Base-by-base conservation (phyloP, 2,329 filamentous ascomycete genomes). In the Ophiocordyceps camponoti-floridani region DNA sequence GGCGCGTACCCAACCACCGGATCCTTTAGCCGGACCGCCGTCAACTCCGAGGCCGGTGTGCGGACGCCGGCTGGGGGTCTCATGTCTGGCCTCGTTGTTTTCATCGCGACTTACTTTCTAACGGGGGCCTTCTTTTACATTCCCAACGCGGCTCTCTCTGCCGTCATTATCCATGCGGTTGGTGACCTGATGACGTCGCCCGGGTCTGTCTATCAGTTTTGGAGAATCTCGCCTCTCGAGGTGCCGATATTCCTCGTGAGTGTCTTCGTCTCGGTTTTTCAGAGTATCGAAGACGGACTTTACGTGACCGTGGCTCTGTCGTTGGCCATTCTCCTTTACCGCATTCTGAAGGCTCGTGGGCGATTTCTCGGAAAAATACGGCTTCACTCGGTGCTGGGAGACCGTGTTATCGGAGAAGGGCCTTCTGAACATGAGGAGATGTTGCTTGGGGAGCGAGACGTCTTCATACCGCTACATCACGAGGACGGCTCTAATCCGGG, bases 21-120 rank as follows among this genome's bases (percentile, higher is more conserved):
- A 6, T 93, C 86, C 2, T 94, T 94, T 68, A 89, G 84, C 8
- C 77, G 86, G 48, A 94, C 86, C 19, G 87, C 86, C 43, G 93
- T 94, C 67, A 93, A 93, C 62, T 84, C 86, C n/a, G 94, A 94
- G 64, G 84, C 86, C 44, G 86, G 86, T 57, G 86, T 93, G 2
- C 79, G 86, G 40, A 94, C 85, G 4, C 87, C 86, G 1, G 77
- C 93, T 46, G 86, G 84, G 31, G 86, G 86, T 68, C 74, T 89
- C 42, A 85, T 93, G 49, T 94, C 86, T 11, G 86, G 82, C 1
- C 48, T 85, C 18, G 75, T 94, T 11, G 86, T 94, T 9, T 68
- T 94, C 2, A 68, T 94, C 11, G 85, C 87, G 16, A 79, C 91
- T 47, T 94, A 94, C 55, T 85, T 82, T 16, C 68, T 94, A 26